These are phyloP conservation scores for Colletotrichum liriopes DNA, from an alignment of 2,329 filamentous ascomycete genomes.

Conservation along the genomic window DNA sequence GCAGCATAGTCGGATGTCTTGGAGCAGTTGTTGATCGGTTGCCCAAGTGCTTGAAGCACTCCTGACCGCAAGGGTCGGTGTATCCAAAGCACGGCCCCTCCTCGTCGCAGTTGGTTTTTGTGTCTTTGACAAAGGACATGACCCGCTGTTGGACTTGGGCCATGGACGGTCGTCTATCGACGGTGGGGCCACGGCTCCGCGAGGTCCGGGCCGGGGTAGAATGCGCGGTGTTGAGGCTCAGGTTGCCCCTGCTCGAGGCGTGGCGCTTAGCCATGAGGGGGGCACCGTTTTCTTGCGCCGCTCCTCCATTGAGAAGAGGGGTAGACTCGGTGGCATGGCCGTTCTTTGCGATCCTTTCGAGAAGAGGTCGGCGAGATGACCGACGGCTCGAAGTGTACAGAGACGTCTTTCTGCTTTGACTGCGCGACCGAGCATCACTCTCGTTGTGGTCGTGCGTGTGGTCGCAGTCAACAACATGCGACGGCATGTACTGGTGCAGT, in stretches of 20 bases:
- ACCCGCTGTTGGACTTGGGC: slow-evolving; percentile 69
- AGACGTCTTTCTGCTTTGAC: slow-evolving; percentile 41
- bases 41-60: slow-evolving; percentile 74
- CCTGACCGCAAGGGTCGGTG: slow-evolving; percentile 76
- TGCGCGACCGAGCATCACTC: slow-evolving; percentile 47
- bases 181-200: slow-evolving; percentile 48
- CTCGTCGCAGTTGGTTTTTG: slow-evolving; percentile 74
- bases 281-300: slow-evolving; percentile 47
- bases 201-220: slow-evolving; percentile 36
- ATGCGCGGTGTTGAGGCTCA: slow-evolving; percentile 37
- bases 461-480: slow-evolving; percentile 86
- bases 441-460: slow-evolving; percentile 77
- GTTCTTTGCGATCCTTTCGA: slow-evolving; percentile 38
- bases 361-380: slow-evolving; percentile 47
- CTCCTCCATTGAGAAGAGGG: slow-evolving; percentile 59
- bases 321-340: slow-evolving; percentile 61
- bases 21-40: slow-evolving; percentile 54
- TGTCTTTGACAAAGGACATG: slow-evolving; percentile 77
- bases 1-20: slow-evolving; percentile 56
- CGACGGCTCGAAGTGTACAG: slow-evolving; percentile 48
- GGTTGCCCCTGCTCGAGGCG: slow-evolving; percentile 49
- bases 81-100: slow-evolving; percentile 75
- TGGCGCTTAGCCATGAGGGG: slow-evolving; percentile 49
- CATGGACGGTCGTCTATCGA: slow-evolving; percentile 68
- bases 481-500: slow-evolving; percentile 81